A percentile compares a stretch with the other conserved stretches of the same genome.
Evolutionary conservation across 257 asterid species (phyloP).

Genomic region (Solanum boliviense): DNA sequence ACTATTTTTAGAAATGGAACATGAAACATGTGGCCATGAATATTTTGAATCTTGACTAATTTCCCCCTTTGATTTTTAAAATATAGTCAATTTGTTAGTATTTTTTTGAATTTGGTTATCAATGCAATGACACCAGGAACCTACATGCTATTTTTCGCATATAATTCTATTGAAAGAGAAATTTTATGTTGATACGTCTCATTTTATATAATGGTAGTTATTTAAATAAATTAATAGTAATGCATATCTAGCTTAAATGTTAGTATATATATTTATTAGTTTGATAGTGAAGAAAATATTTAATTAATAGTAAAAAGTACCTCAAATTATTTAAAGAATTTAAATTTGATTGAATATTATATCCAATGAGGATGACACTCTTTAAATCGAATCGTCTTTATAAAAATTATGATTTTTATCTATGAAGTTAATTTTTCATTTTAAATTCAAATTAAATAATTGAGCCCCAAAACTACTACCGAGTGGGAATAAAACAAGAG

Average conservation of each 20-base stretch:
- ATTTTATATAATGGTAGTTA: not conserved
- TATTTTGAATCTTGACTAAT: not conserved
- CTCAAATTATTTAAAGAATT: not conserved
- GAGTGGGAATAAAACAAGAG: not conserved
- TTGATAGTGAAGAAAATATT: not conserved
- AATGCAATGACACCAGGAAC: not conserved
- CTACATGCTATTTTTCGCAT: not conserved
- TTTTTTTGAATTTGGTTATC: not conserved
- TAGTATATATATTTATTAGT: not conserved
- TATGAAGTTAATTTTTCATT: not conserved
- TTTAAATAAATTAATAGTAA: not conserved
- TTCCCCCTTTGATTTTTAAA: not conserved
- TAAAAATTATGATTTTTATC: not conserved
- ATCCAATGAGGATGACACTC: not conserved
- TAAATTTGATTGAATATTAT: not conserved
- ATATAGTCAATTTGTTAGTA: not conserved
- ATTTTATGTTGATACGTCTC: not conserved
- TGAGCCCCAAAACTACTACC: accelerated
- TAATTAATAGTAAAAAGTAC: not conserved
- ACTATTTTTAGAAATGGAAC: not conserved
- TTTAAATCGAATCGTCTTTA: not conserved
- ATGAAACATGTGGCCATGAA: not conserved
- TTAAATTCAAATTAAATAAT: not conserved
- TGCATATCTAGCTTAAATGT: not conserved
- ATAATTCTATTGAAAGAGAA: not conserved